These are phyloP conservation scores for Adansonia grandidieri DNA, from an alignment of 441 rosid genomes.

Conservation along the genomic window DNA sequence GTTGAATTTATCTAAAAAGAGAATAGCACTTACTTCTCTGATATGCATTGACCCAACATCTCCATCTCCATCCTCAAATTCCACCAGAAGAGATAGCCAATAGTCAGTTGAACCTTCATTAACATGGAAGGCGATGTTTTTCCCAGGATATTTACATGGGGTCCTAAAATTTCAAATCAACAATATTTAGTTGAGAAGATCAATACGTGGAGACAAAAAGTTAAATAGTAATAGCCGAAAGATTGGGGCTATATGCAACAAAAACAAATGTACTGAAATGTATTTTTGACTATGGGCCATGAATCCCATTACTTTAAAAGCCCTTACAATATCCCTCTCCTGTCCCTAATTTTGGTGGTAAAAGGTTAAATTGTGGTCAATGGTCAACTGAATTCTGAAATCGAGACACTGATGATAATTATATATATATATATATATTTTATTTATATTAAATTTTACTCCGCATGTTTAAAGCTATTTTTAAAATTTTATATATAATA, in stretches of 20 bases:
- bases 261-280: background rate
- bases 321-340: background rate
- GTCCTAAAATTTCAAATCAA: constrained; percentile 53
- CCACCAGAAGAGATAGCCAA: constrained; percentile 85
- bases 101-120: constrained; percentile 85
- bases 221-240: no score
- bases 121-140: constrained; percentile 82
- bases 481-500: no score
- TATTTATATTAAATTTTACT: no score
- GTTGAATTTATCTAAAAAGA: background rate
- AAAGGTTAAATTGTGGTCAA: background rate
- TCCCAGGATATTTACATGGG: constrained; percentile 77
- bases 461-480: no score
- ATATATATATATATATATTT: no score
- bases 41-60: constrained; percentile 95
- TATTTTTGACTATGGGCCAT: background rate
- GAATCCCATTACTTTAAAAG: background rate
- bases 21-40: constrained; percentile 53
- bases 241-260: background rate
- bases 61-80: constrained; percentile 94
- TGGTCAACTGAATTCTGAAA: background rate
- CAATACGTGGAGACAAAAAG: background rate
- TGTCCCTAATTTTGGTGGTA: background rate
- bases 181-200: background rate
- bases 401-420: background rate